These are phyloP conservation scores for Capsella rubella DNA, from an alignment of 441 rosid species.

Conservation along the genomic window DNA sequence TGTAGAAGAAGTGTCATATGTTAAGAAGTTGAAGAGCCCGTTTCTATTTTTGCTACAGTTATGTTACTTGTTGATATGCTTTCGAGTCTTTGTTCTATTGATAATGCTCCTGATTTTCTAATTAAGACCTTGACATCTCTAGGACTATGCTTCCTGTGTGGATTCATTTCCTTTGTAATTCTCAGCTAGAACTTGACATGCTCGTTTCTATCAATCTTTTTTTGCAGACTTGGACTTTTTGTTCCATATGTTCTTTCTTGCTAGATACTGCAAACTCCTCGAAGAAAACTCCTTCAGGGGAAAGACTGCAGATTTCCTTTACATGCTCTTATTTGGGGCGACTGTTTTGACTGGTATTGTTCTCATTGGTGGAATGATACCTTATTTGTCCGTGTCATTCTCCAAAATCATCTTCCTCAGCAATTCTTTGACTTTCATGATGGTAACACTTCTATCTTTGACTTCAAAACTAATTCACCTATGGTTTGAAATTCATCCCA, in stretches of 20 bases:
- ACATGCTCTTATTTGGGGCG: constrained; percentile 97
- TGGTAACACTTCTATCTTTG: constrained; percentile 55
- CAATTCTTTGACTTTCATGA: constrained; percentile 99
- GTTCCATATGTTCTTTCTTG: constrained; percentile 99
- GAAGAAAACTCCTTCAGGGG: constrained; percentile 99
- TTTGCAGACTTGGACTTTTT: constrained; percentile 91
- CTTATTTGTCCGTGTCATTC: constrained; percentile 87
- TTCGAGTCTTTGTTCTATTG: constrained; percentile 8
- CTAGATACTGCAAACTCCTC: constrained; percentile 97
- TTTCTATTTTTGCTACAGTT: neutral
- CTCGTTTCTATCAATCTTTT: neutral
- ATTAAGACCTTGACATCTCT: no score
- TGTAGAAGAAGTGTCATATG: neutral
- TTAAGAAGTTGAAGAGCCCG: neutral
- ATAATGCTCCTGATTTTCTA: neutral
- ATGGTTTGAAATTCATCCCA: neutral
- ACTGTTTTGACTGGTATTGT: constrained; percentile 86
- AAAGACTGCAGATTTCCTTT: constrained; percentile 97
- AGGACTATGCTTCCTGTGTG: neutral
- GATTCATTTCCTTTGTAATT: neutral
- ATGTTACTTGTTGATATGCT: neutral
- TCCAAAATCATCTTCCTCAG: constrained; percentile 97
- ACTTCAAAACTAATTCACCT: neutral
- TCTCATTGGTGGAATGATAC: constrained; percentile 95
- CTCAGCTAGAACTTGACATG: neutral